Base-by-base conservation (phyloP, 2,329 filamentous ascomycete genomes). In the Botryotinia narcissicola region DNA sequence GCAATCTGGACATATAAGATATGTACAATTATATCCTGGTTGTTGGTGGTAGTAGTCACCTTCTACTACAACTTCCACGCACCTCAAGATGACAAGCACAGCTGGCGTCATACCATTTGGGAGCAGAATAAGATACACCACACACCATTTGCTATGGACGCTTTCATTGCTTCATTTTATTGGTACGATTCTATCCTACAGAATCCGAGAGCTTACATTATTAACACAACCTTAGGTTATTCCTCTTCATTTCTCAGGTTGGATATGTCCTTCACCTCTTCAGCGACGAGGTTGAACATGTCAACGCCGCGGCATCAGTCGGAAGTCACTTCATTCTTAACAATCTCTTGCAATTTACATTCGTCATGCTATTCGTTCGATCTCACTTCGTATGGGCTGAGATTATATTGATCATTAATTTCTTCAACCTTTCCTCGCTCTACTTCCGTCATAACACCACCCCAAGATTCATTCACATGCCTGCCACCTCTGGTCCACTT, bases 251-350 rank as follows among this genome's bases (percentile, higher is more conserved):
- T 78, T 86, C 93, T 54, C 94, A 97, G 81, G 84, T 91, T 71
- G 90, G 88, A 78, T 97, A 97, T 82, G 85, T 94, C 74, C 88
- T 86, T 78, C 90, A 93, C 79, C 89, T 97, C 77, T 97, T 94
- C 86, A 91, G 89, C 64, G 85, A 85, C 77, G 88, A 91, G 77
- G 80, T 85, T 63, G 87, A 88, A 42, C 85, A 88, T 71, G 88
- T 93, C 76, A 88, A 89, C 74, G 87, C 89, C 25, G 93, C 94
- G 35, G 92, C 91, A 77, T 90, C 92, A 77, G 91, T 97, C 22
- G 94, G 93, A 75, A 88, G 89, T 78, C 93, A 97, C 85, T 97
- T 95, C 83, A 94, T 97, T 81, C 81, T 92, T 78, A 92, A 94
- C 86, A 97, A 97, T 83, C 84, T 97, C 60, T 87, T 97, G 74